Evolutionary conservation across 768 basidiomycete genomes (phyloP).

Genomic region (Crepidotus variabilis): DNA sequence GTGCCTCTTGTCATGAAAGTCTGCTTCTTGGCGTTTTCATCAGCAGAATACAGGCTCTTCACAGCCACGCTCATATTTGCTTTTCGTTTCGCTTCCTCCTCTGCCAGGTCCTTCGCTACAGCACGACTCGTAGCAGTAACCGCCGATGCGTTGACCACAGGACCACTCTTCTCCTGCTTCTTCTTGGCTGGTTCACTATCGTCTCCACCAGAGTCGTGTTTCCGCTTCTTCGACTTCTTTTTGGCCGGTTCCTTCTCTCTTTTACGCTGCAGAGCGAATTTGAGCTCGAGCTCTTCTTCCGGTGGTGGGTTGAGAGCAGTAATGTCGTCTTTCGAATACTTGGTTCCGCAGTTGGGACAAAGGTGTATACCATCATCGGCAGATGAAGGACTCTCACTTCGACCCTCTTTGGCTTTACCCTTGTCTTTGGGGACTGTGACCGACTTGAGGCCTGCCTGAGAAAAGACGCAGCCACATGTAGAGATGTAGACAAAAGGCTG

Average conservation of each 20-base stretch:
- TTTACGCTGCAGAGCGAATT: slow-evolving; percentile 49
- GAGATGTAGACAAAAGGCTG: slow-evolving; percentile 86
- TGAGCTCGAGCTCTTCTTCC: slow-evolving; percentile 64
- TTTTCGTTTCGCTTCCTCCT: slow-evolving; percentile 81
- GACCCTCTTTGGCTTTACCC: slow-evolving; percentile 18
- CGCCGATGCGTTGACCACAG: slow-evolving; percentile 41
- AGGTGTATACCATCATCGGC: slow-evolving; percentile 39
- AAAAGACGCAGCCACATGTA: slow-evolving; percentile 89
- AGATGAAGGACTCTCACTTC: slow-evolving; percentile 16
- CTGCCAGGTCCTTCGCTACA: slow-evolving; percentile 67
- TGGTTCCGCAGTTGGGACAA: slow-evolving; percentile 76
- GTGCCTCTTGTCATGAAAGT: slow-evolving; percentile 93
- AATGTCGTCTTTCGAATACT: slow-evolving; percentile 59
- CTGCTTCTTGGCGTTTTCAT: slow-evolving; percentile 62
- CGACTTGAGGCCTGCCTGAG: slow-evolving; percentile 76
- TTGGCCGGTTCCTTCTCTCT: slow-evolving; percentile 54
- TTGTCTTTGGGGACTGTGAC: slow-evolving; percentile 41
- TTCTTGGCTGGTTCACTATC: slow-evolving; percentile 36
- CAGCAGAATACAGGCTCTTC: slow-evolving; percentile 67
- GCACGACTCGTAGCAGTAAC: slow-evolving; percentile 58
- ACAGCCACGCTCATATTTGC: slow-evolving; percentile 84
- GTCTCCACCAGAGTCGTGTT: slow-evolving; percentile 27
- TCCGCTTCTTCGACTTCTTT: slow-evolving; percentile 64
- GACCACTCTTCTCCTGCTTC: slow-evolving; percentile 37
- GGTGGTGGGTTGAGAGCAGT: slow-evolving; percentile 63